A percentile compares a stretch with the other conserved stretches of the same genome.
phyloP scores from a whole-genome alignment of 345 rosid genomes.

The Laguncularia racemosa region DNA sequence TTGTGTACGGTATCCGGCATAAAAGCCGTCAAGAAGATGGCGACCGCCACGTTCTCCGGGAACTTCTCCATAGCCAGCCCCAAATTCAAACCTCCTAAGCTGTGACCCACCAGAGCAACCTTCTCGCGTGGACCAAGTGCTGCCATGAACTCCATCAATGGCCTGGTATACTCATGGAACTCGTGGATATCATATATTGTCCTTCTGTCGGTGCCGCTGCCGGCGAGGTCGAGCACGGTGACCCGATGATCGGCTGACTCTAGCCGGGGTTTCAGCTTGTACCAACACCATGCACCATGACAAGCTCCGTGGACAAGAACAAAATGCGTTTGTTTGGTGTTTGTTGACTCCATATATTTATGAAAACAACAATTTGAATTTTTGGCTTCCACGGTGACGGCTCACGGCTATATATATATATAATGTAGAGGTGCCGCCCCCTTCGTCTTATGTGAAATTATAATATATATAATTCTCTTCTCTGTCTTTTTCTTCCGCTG shows the following conservation, averaged over 20 bases:
- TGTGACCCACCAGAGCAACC: constrained; percentile 56
- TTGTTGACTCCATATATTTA: too few species aligned
- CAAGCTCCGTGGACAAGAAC: constrained; percentile 54
- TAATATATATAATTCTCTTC: too few species aligned
- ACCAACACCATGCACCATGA: constrained; percentile 75
- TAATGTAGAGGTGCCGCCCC: too few species aligned
- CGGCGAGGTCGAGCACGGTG: constrained; percentile 46
- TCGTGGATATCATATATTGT: constrained; percentile 28
- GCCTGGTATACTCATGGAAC: constrained; percentile 18
- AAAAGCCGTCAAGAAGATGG: constrained; percentile 26
- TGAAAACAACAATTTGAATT: too few species aligned
- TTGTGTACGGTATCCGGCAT: constrained; percentile 26
- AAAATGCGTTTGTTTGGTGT: constrained; percentile 18
- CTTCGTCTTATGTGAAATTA: too few species aligned
- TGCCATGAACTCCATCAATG: constrained; percentile 47
- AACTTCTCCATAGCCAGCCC: constrained; percentile 22
- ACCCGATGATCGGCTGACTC: constrained; percentile 38
- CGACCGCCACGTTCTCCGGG: constrained; percentile 21
- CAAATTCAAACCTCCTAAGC: constrained; percentile 32
- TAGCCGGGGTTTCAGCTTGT: constrained; percentile 37
- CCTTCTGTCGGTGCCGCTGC: constrained; percentile 26
- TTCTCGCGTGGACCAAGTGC: constrained; percentile 29
- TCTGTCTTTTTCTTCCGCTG: too few species aligned
- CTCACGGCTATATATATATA: too few species aligned
- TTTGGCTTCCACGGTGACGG: too few species aligned